Base-by-base conservation (phyloP, 192 early-diverging fungal species). In the Pilobolus umbonatus region DNA sequence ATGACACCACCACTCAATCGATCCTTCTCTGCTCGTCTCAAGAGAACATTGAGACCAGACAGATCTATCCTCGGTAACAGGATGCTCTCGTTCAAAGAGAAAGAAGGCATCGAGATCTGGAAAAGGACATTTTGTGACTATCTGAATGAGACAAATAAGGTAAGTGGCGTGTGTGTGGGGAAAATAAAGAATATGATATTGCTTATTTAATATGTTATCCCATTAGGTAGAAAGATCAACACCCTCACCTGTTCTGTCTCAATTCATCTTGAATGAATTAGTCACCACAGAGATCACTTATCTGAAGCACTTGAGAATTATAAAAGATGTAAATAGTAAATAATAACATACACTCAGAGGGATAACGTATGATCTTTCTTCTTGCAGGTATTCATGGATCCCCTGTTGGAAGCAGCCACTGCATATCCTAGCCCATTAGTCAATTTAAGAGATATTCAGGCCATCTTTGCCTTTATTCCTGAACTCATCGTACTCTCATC, bases 281-380 rank as follows among this genome's bases (percentile, higher is more conserved):
- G 62, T 75, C 26, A 71, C 78, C 10, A 80, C 78, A 3, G 78
- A 80, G 55, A 34, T 61, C 2, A 76, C 75, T 43, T 80, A 80
- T 24, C 48, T 80, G 25, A 70, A 73, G 35, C 75, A 76, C 56
- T 51, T 80, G 64, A 61, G 49, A 28, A 73, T 62, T n/a, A 60
- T 75, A 19, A 68, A 80, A 65, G 66, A 74, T 60, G 78, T 80
- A 68, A 61, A n/a, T n/a, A n/a, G n/a, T n/a, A n/a, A n/a, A n/a
- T n/a, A n/a, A n/a, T n/a, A n/a, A n/a, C n/a, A n/a, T n/a, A n/a
- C n/a, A n/a, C n/a, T n/a, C n/a, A n/a, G n/a, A n/a, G n/a, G n/a
- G n/a, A n/a, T n/a, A n/a, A n/a, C n/a, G n/a, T n/a, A n/a, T n/a
- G n/a, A n/a, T n/a, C n/a, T n/a, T n/a, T n/a, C n/a, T n/a, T n/a